Evolutionary conservation across 345 rosid species (phyloP).

Genomic region (Bruguiera sexangula): DNA sequence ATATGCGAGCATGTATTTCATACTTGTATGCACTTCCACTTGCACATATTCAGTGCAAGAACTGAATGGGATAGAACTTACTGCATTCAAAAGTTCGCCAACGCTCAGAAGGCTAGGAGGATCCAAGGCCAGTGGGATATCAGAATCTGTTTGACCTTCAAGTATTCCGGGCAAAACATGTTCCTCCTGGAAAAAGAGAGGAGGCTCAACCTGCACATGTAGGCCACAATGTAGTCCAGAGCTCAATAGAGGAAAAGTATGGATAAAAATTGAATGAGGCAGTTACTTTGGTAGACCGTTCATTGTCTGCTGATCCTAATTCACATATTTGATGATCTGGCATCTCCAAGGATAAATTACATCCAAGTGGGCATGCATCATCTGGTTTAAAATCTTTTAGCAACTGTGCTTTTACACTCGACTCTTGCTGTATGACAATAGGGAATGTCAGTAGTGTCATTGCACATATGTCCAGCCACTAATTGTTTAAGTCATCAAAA

Average conservation of each 20-base stretch:
- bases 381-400: slow-evolving; percentile 54
- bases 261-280: background rate
- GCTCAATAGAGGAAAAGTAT: background rate
- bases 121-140: slow-evolving; percentile 23
- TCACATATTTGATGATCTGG: slow-evolving; percentile 31
- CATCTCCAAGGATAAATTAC: slow-evolving; percentile 41
- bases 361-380: slow-evolving; percentile 59
- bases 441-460: slow-evolving; percentile 4
- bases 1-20: no score
- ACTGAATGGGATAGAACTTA: slow-evolving; percentile 28
- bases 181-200: slow-evolving; percentile 33
- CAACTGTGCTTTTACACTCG: slow-evolving; percentile 43
- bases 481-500: background rate
- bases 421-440: slow-evolving; percentile 36
- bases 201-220: slow-evolving; percentile 41
- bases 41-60: no score
- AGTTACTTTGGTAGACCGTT: slow-evolving; percentile 34
- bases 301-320: slow-evolving; percentile 27
- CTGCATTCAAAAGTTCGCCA: slow-evolving; percentile 55
- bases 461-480: slow-evolving; percentile 2
- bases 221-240: background rate
- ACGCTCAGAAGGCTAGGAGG: slow-evolving; percentile 47
- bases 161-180: slow-evolving; percentile 29
- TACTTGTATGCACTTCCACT: no score
- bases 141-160: slow-evolving; percentile 39